Base-by-base conservation (phyloP, 306 rosid species). In the Trifolium dubium region DNA sequence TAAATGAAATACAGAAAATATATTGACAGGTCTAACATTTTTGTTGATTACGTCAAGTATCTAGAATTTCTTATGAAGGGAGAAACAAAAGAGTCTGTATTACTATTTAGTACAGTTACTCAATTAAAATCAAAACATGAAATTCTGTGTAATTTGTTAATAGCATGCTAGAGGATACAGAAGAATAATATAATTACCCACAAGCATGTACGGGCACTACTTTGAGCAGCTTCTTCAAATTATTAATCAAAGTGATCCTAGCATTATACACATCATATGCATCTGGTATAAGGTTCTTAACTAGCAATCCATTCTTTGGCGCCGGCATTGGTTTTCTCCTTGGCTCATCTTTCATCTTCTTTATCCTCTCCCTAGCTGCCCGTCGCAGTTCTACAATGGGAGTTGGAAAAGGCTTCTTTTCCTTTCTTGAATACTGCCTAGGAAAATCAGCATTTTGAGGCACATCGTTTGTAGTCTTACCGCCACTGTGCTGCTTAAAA, bases 371-470 rank as follows among this genome's bases (percentile, higher is more conserved):
- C 82, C 97, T 87, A n/a, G 98, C 97, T 19, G 92, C 95, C 62
- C 99, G 92, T 64, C 97, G 89, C 86, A 94, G 80, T 73, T 90
- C 95, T 72, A 94, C 80, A 41, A 94, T 69, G 37, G 99, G 96
- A n/a, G 41, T 64, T 15, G 99, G 97, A 78, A 86, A 94, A 35
- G 99, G 96, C 73, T 94, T 94, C 80, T 89, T 92, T 88, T 92
- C 99, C 74, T 83, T 89, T 68, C 73, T 94, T 2, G 96, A 84
- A 84, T 89, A 92, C 50, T 79, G 77, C 46, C 77, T 83, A 5
- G 92, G 97, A 39, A 92, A 86, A 83, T 92, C 97, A 15, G 91
- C 84, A 80, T 94, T 94, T 84, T 94, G 97, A 46, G 97, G 93
- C 79, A 69, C 60, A 18, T 87, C 92, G 69, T 85, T 77, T 77